Conservation (phyloP, 2,329 filamentous ascomycete species). For the Neofusicoccum parvum region DNA sequence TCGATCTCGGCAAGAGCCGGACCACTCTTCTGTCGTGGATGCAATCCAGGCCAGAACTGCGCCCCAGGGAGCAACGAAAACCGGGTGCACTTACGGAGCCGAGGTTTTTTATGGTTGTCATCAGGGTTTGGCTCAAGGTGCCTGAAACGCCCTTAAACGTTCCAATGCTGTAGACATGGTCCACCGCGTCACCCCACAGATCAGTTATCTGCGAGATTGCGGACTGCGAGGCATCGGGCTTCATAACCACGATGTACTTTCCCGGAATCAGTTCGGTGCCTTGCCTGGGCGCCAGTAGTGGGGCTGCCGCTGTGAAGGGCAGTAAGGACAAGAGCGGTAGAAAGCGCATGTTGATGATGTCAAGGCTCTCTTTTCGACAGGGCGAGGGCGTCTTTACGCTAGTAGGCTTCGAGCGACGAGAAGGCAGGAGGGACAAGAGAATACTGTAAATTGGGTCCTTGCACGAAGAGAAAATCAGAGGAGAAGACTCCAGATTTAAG, state of each 20-base stretch:
- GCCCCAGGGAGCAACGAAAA: too few relatives aligned
- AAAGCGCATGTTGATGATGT: slow-evolving; percentile 40
- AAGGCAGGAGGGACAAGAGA: too few relatives aligned
- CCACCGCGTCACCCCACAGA: slow-evolving; percentile 27
- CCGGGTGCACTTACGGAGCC: not conserved
- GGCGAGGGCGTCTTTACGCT: not conserved
- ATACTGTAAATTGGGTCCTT: not conserved
- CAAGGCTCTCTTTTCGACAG: not conserved
- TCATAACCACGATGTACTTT: slow-evolving; percentile 52
- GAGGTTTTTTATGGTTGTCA: slow-evolving; percentile 28
- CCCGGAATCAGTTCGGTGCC: slow-evolving; percentile 39
- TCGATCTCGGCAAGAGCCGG: too few relatives aligned
- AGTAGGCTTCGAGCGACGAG: too few relatives aligned
- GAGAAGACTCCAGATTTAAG: not conserved
- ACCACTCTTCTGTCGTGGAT: too few relatives aligned
- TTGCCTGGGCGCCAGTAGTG: slow-evolving; percentile 41
- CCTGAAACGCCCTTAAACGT: slow-evolving; percentile 43
- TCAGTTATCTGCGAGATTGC: not conserved
- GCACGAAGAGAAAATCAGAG: not conserved
- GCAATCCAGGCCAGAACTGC: too few relatives aligned
- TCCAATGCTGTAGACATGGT: slow-evolving; percentile 42
- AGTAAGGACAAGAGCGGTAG: slow-evolving; percentile 38
- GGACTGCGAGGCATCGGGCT: slow-evolving; percentile 36
- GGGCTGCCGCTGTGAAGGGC: slow-evolving; percentile 39
- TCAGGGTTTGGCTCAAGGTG: slow-evolving; percentile 35